These are phyloP conservation scores for Agaricus sinodeliciosus DNA, from an alignment of 768 basidiomycete species.

Conservation along the genomic window DNA sequence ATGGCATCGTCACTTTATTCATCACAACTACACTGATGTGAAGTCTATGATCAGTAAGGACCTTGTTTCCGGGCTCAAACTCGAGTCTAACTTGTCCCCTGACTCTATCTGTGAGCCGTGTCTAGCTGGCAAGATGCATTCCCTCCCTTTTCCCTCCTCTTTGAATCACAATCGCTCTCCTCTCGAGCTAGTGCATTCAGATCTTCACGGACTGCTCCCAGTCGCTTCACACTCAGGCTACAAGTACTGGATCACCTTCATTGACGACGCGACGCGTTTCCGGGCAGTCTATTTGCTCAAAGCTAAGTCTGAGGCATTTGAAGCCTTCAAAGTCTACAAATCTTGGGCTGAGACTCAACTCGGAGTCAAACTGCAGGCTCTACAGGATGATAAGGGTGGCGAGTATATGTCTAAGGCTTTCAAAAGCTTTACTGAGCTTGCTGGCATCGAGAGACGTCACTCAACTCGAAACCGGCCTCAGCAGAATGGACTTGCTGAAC, in stretches of 20 bases:
- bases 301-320: conserved; percentile 20
- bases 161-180: background rate
- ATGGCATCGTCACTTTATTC: background rate
- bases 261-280: conserved; percentile 19
- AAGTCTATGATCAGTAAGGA: background rate
- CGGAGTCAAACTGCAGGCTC: conserved; percentile 17
- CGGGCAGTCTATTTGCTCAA: conserved; percentile 16
- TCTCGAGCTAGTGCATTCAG: conserved; percentile 22
- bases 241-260: conserved; percentile 25
- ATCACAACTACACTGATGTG: conserved; percentile 3
- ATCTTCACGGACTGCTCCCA: conserved; percentile 24
- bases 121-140: conserved; percentile 16
- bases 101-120: conserved; percentile 19
- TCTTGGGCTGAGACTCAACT: conserved; percentile 24
- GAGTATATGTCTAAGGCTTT: conserved; percentile 24
- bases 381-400: conserved; percentile 29
- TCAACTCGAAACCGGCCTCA: too few relatives aligned
- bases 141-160: conserved; percentile 10
- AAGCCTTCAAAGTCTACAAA: conserved; percentile 25
- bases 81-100: background rate
- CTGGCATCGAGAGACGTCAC: too few relatives aligned
- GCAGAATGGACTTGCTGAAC: too few relatives aligned
- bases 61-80: background rate
- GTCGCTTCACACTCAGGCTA: conserved; percentile 13
- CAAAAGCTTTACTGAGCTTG: too few relatives aligned